These are phyloP conservation scores for Rosa persica DNA, from an alignment of 306 rosid genomes.

Conservation along the genomic window DNA sequence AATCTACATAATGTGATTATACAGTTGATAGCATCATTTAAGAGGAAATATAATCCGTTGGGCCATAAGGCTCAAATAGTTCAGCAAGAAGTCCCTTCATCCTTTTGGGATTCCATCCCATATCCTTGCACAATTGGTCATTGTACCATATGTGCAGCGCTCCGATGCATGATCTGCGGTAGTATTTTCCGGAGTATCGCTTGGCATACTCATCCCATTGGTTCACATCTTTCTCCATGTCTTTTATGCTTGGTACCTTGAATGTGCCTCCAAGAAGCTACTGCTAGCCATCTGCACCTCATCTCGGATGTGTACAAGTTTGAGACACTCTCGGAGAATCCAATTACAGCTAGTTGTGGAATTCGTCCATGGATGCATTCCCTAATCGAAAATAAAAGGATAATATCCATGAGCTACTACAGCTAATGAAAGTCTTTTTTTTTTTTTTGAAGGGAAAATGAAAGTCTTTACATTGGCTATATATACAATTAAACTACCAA, in stretches of 20 bases:
- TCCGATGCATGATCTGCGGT: constrained; percentile 47
- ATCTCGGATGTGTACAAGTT: constrained; percentile 66
- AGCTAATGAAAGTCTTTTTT: not conserved
- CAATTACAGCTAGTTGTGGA: constrained; percentile 50
- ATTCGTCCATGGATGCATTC: constrained; percentile 48
- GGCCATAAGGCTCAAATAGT: constrained; percentile 65
- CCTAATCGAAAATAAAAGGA: not conserved
- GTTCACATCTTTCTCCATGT: constrained; percentile 55
- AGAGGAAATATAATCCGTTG: constrained; percentile 42
- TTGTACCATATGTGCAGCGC: constrained; percentile 51
- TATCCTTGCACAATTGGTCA: constrained; percentile 73
- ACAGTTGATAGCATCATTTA: not conserved
- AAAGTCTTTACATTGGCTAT: not conserved
- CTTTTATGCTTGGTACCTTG: constrained; percentile 53
- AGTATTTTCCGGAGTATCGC: constrained; percentile 40
- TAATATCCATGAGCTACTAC: not conserved
- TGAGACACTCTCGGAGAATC: constrained; percentile 46
- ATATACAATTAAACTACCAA: too few species aligned
- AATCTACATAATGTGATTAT: too few species aligned
- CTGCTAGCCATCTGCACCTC: constrained; percentile 65
- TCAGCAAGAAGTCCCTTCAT: constrained; percentile 62
- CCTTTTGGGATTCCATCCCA: constrained; percentile 64
- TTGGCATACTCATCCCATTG: constrained; percentile 43
- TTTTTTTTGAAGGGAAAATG: too few species aligned
- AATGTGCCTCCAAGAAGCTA: constrained; percentile 58